Evolutionary conservation across 202 grass and related monocot species (phyloP), one percentile per base, ranked within the genome.

Genomic region (Alloteropsis angusta): DNA sequence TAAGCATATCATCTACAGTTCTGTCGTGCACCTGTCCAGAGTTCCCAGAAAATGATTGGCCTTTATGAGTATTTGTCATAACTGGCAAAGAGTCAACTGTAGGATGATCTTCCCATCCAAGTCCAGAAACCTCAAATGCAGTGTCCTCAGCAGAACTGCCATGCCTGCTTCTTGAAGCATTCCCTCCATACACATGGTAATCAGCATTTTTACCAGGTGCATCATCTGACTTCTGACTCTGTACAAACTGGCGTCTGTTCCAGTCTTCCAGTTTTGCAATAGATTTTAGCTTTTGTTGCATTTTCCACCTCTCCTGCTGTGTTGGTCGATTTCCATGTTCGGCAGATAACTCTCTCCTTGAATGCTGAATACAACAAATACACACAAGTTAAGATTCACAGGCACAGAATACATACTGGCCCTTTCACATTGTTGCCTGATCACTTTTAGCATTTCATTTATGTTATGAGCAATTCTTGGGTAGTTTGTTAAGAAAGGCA

Each of bases 301-400:
- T 80, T 52, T 44, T 86, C 47, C 83, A 73, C 43, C 84, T 86
- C 49, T 90, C 80, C 19, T 90, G 83, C 55, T 85, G 76, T 54
- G 88, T 82, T 32, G 79, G 72, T 64, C 88, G 62, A 70, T 88
- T 87, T 56, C 42, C 84, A 78, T 83, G 75, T 45, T 90, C 87
- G 76, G 75, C 82, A 64, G 90, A 90, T 64, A 92, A 86, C 83
- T 90, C 75, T 81, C 81, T 93, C 77, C 83, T 82, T 60, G 81
- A 61, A 75, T 83, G 81, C 81, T 91, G 75, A 58, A 76, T 87
- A 30, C 65, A 79, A 17, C 56, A 90, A 70, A 63, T 47, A 68
- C 84, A 80, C 52, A 81, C 1, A 61, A 68, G 14, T 86, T 19
- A 50, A 52, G 12, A 71, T 57, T 76, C 26, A 46, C 3, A 1